Evolutionary conservation across 305 asterid species (phyloP), one percentile per base, ranked within the genome.

Genomic region (Solanum aculeatissimum): DNA sequence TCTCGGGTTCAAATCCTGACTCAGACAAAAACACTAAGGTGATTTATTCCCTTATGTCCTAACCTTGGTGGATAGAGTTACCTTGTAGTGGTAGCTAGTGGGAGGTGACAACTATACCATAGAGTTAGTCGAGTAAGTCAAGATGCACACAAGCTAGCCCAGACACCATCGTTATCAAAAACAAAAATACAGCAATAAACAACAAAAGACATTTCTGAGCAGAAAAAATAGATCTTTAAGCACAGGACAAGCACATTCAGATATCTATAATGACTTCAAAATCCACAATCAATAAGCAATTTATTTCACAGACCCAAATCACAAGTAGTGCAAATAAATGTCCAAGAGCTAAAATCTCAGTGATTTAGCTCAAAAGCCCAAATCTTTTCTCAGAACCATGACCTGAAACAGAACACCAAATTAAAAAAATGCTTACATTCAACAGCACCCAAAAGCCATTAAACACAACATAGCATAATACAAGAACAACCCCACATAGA

Each of bases 401-500:
- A 74, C 23, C 13, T 45, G 21, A 23, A 74, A 16, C 58, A 74
- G 4, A 14, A 23, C 6, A 45, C 60, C 23, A 47, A 45, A 74
- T 25, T 7, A 45, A 7, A 4, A 25, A 23, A 74, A 45, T 71
- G 81, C 40, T 23, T 5, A 74, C 60, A 45, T 23, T 74, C 58
- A 45, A 25, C 42, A 38, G 77, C 49, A 69, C 15, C 51, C 47
- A 35, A 68, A 68, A 18, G 47, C 47, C 25, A 18, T 38, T 69
- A 38, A 69, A 38, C 77, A 69, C 51, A 10, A 87, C 90, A 89
- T 63, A 88, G 82, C 84, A 89, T 86, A 87, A 86, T 89, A 89
- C 86, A 85, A 89, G 88, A 84, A 84, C 83, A 68, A 88, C 88
- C 85, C 85, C 84, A 80, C 84, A 80, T 82, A 86, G 79, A 82